Evolutionary conservation across 2,329 filamentous ascomycete genomes (phyloP).

Genomic region (Sporothrix luriei): DNA sequence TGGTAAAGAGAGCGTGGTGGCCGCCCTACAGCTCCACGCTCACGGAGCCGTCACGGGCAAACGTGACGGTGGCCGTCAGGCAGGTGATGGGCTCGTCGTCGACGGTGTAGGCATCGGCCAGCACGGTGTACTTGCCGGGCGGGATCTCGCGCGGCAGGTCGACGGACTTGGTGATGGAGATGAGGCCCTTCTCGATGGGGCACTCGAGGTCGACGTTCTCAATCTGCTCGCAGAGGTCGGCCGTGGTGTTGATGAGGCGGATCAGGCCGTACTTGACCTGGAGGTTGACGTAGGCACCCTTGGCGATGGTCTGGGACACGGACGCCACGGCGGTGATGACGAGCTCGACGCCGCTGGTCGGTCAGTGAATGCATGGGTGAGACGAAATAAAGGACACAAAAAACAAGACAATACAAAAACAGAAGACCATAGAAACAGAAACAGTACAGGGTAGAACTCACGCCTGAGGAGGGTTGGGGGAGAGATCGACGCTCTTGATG

Average conservation of each 20-base stretch:
- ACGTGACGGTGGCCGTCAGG: slow-evolving; percentile 72
- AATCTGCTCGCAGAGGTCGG: slow-evolving; percentile 87
- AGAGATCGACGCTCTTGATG: slow-evolving; percentile 78
- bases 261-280: slow-evolving; percentile 95
- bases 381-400: neutral
- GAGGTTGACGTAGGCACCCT: slow-evolving; percentile 79
- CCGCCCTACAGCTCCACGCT: slow-evolving; percentile 29
- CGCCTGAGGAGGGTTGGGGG: slow-evolving; percentile 84
- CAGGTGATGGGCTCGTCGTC: slow-evolving; percentile 81
- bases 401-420: too few species aligned
- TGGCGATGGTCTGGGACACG: slow-evolving; percentile 70
- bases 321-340: slow-evolving; percentile 76
- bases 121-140: slow-evolving; percentile 88
- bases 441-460: slow-evolving; percentile 51
- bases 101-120: slow-evolving; percentile 78
- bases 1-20: too few species aligned
- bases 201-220: slow-evolving; percentile 86
- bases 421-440: neutral
- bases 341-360: slow-evolving; percentile 70
- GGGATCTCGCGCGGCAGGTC: slow-evolving; percentile 85
- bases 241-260: slow-evolving; percentile 76
- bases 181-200: slow-evolving; percentile 77
- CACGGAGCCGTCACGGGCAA: slow-evolving; percentile 48
- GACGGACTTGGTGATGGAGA: slow-evolving; percentile 76
- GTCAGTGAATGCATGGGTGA: slow-evolving; percentile 25